Percentiles rank a stretch among this genome's conserved stretches.
Conservation (phyloP, 164 flowering plant genomes). For the Stephania japonica region DNA sequence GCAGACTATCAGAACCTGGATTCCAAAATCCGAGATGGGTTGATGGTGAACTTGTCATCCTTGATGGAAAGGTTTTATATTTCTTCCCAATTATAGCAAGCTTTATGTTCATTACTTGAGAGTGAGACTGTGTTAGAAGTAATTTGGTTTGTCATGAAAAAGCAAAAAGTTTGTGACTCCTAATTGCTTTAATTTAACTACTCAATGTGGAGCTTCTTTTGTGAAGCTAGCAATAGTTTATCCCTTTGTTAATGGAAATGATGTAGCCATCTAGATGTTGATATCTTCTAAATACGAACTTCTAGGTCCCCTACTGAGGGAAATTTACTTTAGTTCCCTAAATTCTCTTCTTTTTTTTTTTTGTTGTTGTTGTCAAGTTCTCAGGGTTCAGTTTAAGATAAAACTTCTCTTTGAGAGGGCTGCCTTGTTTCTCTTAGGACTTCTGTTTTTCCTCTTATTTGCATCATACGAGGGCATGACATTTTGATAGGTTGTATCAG, state of each 20-base stretch:
- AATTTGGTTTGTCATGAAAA: neutral
- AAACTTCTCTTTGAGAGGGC: neutral
- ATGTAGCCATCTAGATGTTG: too few species aligned
- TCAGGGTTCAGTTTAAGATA: neutral
- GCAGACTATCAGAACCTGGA: conserved; percentile 91
- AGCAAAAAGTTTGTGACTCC: too few species aligned
- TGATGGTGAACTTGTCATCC: conserved; percentile 95
- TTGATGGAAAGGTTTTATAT: conserved; percentile 80
- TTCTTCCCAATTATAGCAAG: neutral
- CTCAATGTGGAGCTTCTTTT: too few species aligned
- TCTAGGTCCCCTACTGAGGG: neutral
- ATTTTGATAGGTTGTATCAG: too few species aligned
- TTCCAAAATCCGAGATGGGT: conserved; percentile 92
- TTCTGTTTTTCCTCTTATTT: neutral
- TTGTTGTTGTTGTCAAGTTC: neutral
- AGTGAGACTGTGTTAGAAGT: neutral
- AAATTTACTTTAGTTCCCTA: neutral
- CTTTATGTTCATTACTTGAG: neutral
- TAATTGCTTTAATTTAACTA: too few species aligned
- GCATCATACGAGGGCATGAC: too few species aligned
- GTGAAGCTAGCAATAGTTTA: too few species aligned
- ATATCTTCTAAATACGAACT: too few species aligned
- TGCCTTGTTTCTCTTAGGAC: neutral
- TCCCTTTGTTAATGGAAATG: too few species aligned
- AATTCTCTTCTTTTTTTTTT: neutral